Percentiles rank a stretch among this genome's conserved stretches.
Evolutionary conservation across 257 asterid genomes (phyloP).

Genomic region (Lantana camara): DNA sequence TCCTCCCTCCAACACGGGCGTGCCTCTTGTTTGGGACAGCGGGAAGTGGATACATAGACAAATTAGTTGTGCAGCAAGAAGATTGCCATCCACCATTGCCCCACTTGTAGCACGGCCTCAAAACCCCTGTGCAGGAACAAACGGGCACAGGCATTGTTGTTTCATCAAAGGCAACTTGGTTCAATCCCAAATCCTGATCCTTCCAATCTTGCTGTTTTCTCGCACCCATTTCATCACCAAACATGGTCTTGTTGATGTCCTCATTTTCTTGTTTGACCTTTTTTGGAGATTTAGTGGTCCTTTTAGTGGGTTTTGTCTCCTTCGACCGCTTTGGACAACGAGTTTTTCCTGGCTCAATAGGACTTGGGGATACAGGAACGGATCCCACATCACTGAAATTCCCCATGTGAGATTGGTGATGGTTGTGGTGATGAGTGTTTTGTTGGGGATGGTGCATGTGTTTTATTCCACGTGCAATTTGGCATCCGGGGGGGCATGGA

Average conservation of each 20-base stretch:
- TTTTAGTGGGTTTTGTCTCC: constrained; percentile 52
- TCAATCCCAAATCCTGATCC: constrained; percentile 86
- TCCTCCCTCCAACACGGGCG: constrained; percentile 93
- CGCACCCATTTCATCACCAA: constrained; percentile 44
- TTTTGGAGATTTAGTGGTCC: constrained; percentile 56
- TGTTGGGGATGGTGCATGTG: constrained; percentile 80
- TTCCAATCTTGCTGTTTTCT: constrained; percentile 60
- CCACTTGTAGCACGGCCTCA: constrained; percentile 97
- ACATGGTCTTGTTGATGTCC: too few relatives aligned
- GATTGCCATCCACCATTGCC: constrained; percentile 99
- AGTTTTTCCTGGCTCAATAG: too few relatives aligned
- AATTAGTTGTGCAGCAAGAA: constrained; percentile 81
- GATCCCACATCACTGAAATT: too few relatives aligned
- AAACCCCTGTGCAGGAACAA: constrained; percentile 87
- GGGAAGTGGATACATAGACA: constrained; percentile 91
- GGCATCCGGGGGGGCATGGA: constrained; percentile 78
- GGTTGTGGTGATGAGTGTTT: too few relatives aligned
- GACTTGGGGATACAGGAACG: constrained; percentile 53
- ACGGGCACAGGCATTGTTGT: constrained; percentile 93
- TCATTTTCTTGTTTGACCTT: constrained; percentile 63
- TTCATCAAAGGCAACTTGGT: constrained; percentile 90
- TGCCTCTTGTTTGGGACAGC: constrained; percentile 94
- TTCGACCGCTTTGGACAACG: constrained; percentile 65
- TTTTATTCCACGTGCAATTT: constrained; percentile 68
- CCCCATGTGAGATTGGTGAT: too few relatives aligned